Evolutionary conservation across 306 rosid genomes (phyloP).

Genomic region (Leucaena leucocephala): DNA sequence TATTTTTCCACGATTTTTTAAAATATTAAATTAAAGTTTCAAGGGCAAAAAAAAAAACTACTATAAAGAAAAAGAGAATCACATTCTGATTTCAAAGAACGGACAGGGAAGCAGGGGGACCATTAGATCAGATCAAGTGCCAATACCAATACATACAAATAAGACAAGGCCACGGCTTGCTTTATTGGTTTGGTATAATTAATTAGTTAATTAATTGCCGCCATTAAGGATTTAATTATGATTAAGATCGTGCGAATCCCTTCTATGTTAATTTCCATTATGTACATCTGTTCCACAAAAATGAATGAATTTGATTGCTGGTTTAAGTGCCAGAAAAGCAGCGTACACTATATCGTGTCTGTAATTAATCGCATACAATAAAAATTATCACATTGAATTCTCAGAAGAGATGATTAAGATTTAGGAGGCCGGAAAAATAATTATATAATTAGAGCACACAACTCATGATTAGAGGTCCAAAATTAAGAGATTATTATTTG

Average conservation of each 20-base stretch:
- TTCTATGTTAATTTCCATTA: constrained; percentile 12
- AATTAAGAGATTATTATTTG: background rate
- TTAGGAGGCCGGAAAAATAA: background rate
- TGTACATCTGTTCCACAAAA: constrained; percentile 16
- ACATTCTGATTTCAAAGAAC: constrained; percentile 46
- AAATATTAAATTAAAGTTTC: background rate
- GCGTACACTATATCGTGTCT: constrained; percentile 25
- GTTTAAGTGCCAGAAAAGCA: constrained; percentile 36
- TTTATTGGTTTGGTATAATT: background rate
- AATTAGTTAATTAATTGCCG: constrained; percentile 22
- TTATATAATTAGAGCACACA: background rate
- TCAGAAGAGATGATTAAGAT: background rate
- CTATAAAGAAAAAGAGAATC: constrained; percentile 38
- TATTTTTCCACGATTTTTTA: constrained; percentile 36
- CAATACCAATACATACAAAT: constrained; percentile 35
- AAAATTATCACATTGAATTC: constrained; percentile 17
- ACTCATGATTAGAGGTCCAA: background rate
- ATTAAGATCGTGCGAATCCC: constrained; percentile 41
- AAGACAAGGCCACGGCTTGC: constrained; percentile 36
- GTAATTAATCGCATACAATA: constrained; percentile 2
- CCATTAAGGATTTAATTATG: constrained; percentile 48
- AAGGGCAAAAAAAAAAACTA: constrained; percentile 1
- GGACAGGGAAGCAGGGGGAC: constrained; percentile 46
- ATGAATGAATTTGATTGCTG: constrained; percentile 31
- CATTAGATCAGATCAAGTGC: constrained; percentile 44